Conservation (phyloP, 2,329 filamentous ascomycete species). For the Verticillium nubilum region DNA sequence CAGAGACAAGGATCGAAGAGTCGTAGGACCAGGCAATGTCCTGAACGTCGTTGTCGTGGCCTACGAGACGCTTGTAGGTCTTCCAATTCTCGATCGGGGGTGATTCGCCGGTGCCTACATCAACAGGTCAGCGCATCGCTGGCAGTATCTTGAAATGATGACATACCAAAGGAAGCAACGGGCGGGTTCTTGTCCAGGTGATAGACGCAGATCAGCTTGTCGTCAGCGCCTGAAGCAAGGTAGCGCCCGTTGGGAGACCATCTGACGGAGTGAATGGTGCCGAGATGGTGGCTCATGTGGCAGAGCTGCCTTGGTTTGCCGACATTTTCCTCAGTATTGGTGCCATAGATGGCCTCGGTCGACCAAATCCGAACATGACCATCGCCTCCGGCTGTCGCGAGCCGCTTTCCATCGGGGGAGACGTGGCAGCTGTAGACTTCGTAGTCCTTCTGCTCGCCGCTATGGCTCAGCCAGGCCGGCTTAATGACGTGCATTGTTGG, state of each 20-base stretch:
- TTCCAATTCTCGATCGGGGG: slow-evolving; percentile 98
- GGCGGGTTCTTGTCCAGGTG: slow-evolving; percentile 79
- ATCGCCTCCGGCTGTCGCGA: slow-evolving; percentile 94
- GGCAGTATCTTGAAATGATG: slow-evolving; percentile 5
- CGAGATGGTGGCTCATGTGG: slow-evolving; percentile 97
- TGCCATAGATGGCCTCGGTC: slow-evolving; percentile 83
- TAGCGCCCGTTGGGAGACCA: slow-evolving; percentile 96
- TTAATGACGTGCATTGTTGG: slow-evolving; percentile 76
- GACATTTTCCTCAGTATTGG: slow-evolving; percentile 15
- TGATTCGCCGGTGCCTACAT: slow-evolving; percentile 71
- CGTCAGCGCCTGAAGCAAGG: slow-evolving; percentile 92
- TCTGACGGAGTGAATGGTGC: slow-evolving; percentile 93
- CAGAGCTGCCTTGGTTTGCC: slow-evolving; percentile 82
- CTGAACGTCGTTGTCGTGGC: slow-evolving; percentile 97
- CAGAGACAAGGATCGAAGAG: slow-evolving; percentile 91
- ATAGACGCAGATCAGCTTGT: slow-evolving; percentile 98
- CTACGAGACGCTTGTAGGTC: slow-evolving; percentile 85
- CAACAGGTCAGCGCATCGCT: not conserved
- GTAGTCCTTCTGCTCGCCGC: slow-evolving; percentile 95
- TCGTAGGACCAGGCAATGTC: slow-evolving; percentile 96
- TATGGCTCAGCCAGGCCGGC: slow-evolving; percentile 93
- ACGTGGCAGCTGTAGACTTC: slow-evolving; percentile 98
- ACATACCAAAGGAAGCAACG: slow-evolving; percentile 71
- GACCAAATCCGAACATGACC: slow-evolving; percentile 98
- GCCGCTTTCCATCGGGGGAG: slow-evolving; percentile 84